phyloP scores from a whole-genome alignment of 768 basidiomycete genomes.

The Botryobasidium botryosum region DNA sequence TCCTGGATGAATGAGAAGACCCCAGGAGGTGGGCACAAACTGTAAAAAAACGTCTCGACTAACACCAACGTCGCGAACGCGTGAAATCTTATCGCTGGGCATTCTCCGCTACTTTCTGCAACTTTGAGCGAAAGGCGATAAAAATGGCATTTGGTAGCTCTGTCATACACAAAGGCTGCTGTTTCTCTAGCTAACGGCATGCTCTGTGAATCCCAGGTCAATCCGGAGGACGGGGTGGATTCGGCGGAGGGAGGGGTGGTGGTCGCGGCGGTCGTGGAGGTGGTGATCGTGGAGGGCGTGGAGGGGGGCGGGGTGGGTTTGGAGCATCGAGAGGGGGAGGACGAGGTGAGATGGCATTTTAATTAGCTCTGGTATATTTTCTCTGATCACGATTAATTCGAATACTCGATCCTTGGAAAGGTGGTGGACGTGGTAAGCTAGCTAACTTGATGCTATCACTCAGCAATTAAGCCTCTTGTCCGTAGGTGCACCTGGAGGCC shows the following conservation, averaged over 20 bases:
- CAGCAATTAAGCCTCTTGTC: background rate
- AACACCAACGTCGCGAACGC: no score
- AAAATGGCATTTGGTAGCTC: no score
- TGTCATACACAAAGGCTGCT: no score
- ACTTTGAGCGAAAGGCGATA: no score
- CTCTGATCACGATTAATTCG: background rate
- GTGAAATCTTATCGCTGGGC: no score
- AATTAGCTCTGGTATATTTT: background rate
- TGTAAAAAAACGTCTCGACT: no score
- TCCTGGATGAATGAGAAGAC: no score
- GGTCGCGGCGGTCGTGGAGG: conserved; percentile 17
- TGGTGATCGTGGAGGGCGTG: conserved; percentile 18
- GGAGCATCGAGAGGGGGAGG: conserved; percentile 19
- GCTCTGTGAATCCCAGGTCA: no score
- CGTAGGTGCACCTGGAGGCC: conserved; percentile 22
- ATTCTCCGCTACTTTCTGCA: no score
- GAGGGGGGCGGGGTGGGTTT: conserved; percentile 22
- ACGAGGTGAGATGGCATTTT: conserved; percentile 14
- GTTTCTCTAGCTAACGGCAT: no score
- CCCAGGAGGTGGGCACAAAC: no score
- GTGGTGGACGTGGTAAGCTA: conserved; percentile 21
- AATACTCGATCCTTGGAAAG: background rate
- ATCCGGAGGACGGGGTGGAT: conserved; percentile 9
- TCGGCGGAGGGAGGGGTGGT: conserved; percentile 9
- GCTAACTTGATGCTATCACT: background rate